Base-by-base conservation (phyloP, 495 filamentous ascomycete species). In the Cudoniella acicularis region DNA sequence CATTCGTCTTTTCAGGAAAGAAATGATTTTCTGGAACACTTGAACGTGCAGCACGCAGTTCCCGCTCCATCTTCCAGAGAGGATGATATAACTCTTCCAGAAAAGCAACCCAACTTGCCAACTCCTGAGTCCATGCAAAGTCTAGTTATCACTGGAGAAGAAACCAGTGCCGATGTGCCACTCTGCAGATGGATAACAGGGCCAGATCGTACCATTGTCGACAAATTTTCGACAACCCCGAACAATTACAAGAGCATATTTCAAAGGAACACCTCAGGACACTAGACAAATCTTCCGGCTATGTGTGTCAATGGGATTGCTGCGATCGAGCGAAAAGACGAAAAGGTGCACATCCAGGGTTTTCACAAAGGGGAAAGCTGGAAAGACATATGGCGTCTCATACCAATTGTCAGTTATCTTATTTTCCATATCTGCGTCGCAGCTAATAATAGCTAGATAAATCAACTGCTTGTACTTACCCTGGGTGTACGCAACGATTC, bases 361-460 rank as follows among this genome's bases (percentile, higher is more conserved):
- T 86, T 67, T 70, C 75, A 42, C 79, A 82, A 60, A 73, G 75
- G 53, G 83, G 81, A 61, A 87, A 87, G 64, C 76, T 87, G 17
- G 78, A 83, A 56, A 74, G 84, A 21, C 84, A 87, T 65, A 78
- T 86, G 66, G 78, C 83, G 43, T 83, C 81, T 0, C 84, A 87
- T 65, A 83, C 83, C 41, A 77, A 75, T 43, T 82, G 84, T 85
- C 75, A 75, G 84, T 72, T 2, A 18, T 36, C 26, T 48, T 45
- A 27, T 2, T 30, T 18, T 23, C 45, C n/a, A n/a, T 26, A 47
- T 46, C 11, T 45, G 11, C 17, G 23, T 6, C 42, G 18, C 18
- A 42, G 56, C 64, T 50, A 64, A 61, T 10, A 49, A 54, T 16
- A 6, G 24, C 36, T 65, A 87, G 84, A 79, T 62, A 87, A 87